Evolutionary conservation across 371 early-diverging fungal genomes (phyloP).

Genomic region (Choanephora cucurbitarum): DNA sequence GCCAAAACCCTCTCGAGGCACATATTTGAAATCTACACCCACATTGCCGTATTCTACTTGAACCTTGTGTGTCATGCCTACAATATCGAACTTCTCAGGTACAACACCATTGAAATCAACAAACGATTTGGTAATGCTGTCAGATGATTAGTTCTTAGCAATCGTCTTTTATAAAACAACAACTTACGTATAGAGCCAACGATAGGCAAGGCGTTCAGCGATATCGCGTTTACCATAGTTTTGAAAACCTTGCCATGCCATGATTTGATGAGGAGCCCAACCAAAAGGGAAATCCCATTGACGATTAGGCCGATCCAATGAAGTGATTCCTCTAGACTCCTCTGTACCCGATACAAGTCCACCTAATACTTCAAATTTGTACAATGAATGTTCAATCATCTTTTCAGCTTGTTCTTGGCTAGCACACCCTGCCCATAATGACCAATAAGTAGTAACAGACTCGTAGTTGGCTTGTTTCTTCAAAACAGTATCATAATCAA

Average conservation of each 20-base stretch:
- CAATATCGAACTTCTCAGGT: constrained; percentile 94
- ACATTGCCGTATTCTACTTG: constrained; percentile 94
- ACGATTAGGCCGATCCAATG: constrained; percentile 84
- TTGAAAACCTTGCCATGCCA: constrained; percentile 88
- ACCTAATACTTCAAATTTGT: constrained; percentile 79
- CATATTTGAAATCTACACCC: constrained; percentile 88
- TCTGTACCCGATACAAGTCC: constrained; percentile 88
- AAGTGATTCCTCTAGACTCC: constrained; percentile 71
- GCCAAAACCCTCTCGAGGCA: constrained; percentile 93
- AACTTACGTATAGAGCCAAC: constrained; percentile 87
- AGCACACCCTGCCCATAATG: constrained; percentile 71
- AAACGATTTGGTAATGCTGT: constrained; percentile 82
- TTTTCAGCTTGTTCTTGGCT: constrained; percentile 57
- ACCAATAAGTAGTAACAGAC: constrained; percentile 71
- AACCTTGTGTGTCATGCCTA: constrained; percentile 82
- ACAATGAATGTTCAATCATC: constrained; percentile 45
- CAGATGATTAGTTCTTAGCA: background rate
- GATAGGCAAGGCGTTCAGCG: constrained; percentile 81
- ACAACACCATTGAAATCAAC: constrained; percentile 96
- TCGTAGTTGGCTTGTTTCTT: constrained; percentile 57
- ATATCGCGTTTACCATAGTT: constrained; percentile 78
- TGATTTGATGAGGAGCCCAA: constrained; percentile 98
- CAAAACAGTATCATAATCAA: constrained; percentile 57
- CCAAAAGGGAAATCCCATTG: constrained; percentile 96
- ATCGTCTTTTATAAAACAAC: too few relatives aligned